Base-by-base conservation (phyloP, 768 basidiomycete genomes). In the Basidioascus undulatus region DNA sequence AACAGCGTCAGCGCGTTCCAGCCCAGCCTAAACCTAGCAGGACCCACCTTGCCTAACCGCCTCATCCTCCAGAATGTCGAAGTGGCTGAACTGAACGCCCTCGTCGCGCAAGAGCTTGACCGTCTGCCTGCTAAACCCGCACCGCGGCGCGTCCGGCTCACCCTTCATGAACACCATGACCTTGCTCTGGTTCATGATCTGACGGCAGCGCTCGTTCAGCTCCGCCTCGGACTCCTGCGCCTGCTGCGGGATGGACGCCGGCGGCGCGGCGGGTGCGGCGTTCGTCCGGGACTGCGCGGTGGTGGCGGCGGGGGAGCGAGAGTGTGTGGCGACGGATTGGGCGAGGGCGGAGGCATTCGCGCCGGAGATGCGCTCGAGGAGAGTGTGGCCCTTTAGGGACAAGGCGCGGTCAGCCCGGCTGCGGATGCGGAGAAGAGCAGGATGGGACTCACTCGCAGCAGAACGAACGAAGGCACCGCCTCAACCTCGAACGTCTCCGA, bases 151-250 rank as follows among this genome's bases (percentile, higher is more conserved):
- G 25, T 73, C 67, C 0, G 82, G 81, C 38, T 60, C 65, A 16
- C 83, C 83, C 57, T 89, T 89, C 81, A 89, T 87, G 65, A 87
- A 84, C 43, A 87, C 52, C 21, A 89, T 74, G 10, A 86, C 72
- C 18, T 65, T 64, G 58, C 67, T 24, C 43, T 80, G 70, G 45
- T 66, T 68, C 84, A 94, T 89, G 43, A 98, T 59, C 34, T 45
- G 47, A 13, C 58, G 62, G 53, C 87, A 68, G 37, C 84, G 67
- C 32, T 59, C 54, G 13, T 67, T 63, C 18, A 89, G 67, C 50
- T 78, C 66, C 49, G 78, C 79, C 15, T 64, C 59, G 0, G 71
- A 67, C 56, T 82, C 59, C 16, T 51, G 47, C 5, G 23, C 35
- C 1, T 44, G 46, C 34, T 35, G 37, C 30, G 38, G 19, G 23